Evolutionary conservation across 2,329 filamentous ascomycete species (phyloP).

Genomic region (Beauveria australis): DNA sequence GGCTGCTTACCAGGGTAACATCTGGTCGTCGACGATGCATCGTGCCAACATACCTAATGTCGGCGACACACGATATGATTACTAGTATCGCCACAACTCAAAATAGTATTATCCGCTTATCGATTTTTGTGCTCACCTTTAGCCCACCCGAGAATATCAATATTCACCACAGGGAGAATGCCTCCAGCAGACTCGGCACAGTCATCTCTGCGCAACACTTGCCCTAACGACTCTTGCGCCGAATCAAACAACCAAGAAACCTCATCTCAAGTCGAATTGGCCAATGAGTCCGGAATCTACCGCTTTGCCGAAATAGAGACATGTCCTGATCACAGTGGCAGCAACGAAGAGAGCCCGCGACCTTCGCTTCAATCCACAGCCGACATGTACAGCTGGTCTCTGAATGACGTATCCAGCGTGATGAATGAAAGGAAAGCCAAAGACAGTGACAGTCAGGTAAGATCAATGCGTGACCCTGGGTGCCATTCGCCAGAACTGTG

Average conservation of each 20-base stretch:
- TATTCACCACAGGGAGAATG: not conserved
- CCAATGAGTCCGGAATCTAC: not conserved
- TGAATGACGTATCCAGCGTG: constrained; percentile 5
- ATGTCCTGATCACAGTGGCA: not conserved
- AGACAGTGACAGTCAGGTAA: not conserved
- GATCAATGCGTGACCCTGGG: not conserved
- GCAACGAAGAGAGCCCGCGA: not conserved
- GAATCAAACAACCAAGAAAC: not conserved
- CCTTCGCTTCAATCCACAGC: not conserved
- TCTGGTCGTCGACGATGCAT: too few species aligned
- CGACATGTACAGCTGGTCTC: constrained; percentile 1
- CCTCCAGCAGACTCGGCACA: not conserved
- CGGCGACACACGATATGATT: not conserved
- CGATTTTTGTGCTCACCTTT: not conserved
- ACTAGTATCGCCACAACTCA: not conserved
- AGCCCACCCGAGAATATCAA: not conserved
- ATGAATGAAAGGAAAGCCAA: not conserved
- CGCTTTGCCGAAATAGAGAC: not conserved
- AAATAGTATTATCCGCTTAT: not conserved
- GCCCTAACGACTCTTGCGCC: not conserved
- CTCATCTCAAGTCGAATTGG: not conserved
- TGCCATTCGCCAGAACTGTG: not conserved
- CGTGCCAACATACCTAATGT: not conserved
- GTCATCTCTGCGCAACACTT: not conserved
- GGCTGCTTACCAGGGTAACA: not conserved